Evolutionary conservation across 257 asterid species (phyloP), one percentile per base, ranked within the genome.

Genomic region (Solanum piurae): DNA sequence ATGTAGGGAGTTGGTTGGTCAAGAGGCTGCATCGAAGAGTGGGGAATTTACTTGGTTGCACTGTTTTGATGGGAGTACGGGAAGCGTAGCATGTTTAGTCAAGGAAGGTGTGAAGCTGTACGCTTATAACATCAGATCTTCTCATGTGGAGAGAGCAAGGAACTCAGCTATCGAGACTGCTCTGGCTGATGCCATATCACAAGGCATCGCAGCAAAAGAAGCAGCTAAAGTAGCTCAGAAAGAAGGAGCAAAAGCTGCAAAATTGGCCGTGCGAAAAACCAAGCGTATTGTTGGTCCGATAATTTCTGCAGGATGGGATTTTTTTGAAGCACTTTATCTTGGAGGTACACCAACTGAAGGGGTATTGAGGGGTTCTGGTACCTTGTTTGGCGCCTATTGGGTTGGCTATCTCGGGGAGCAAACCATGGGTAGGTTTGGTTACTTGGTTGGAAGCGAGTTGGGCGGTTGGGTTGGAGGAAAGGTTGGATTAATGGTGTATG

Each of bases 381-480:
- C 99, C 69, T 88, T 97, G 88, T 84, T 94, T 89, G 99, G 99
- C 37, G 89, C 99, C 20, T 96, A 97, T 73, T 89, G 82, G 40
- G 90, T 94, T 31, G 99, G 99, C 5, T 96, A 90, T 71, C 33
- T 92, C 44, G 99, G 97, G 84, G 99, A 96, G 92, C 88, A 93
- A 69, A 91, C 92, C 76, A 90, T 95, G 86, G 98, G 99, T 76
- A 94, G 97, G 95, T 84, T 95, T 71, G 99, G 99, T 42, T 97
- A 97, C 92, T 89, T 95, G 91, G 92, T 93, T 40, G 99, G 99
- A 49, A 95, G 99, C 89, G 95, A 92, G 52, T 75, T 97, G 92
- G 99, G 99, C 46, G 95, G 99, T 89, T 97, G 99, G 99, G 85
- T 94, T 84, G 99, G 99, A 82, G 99, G 98, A 88, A 91, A 95